Conservation (phyloP, 1,139 yeast species). For the Saccharomyces hybrid region DNA sequence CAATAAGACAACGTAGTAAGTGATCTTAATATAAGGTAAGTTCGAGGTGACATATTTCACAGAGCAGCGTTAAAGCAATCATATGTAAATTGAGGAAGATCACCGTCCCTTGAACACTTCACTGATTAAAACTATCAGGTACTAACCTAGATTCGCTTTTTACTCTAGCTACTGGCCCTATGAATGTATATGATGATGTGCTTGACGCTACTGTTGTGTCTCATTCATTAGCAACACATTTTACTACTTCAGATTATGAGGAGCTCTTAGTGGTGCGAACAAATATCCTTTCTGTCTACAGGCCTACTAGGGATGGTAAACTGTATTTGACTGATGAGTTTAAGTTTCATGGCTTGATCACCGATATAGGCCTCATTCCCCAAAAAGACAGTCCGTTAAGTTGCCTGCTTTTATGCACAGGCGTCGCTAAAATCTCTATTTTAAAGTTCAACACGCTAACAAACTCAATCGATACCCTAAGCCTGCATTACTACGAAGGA, state of each 20-base stretch:
- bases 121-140: background rate
- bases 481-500: slow-evolving; percentile 82
- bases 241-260: slow-evolving; percentile 43
- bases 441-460: slow-evolving; percentile 58
- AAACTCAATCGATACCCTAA: slow-evolving; percentile 55
- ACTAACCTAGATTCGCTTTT: background rate
- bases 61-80: background rate
- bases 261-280: slow-evolving; percentile 69
- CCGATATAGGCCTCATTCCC: slow-evolving; percentile 48
- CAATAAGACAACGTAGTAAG: background rate
- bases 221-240: slow-evolving; percentile 54
- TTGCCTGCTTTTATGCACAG: slow-evolving; percentile 60
- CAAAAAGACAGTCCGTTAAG: slow-evolving; percentile 45
- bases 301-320: slow-evolving; percentile 35
- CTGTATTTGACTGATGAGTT: slow-evolving; percentile 58
- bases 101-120: background rate
- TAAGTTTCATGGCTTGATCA: slow-evolving; percentile 62
- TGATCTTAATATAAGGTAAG: background rate
- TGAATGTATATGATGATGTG: slow-evolving; percentile 82
- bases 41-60: background rate
- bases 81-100: background rate
- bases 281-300: slow-evolving; percentile 62
- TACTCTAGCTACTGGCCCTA: slow-evolving; percentile 22
- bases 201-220: slow-evolving; percentile 72
- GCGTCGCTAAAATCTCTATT: slow-evolving; percentile 69